These are phyloP conservation scores for Irpex sp. DNA, from an alignment of 1,284 basidiomycete species.

Conservation along the genomic window DNA sequence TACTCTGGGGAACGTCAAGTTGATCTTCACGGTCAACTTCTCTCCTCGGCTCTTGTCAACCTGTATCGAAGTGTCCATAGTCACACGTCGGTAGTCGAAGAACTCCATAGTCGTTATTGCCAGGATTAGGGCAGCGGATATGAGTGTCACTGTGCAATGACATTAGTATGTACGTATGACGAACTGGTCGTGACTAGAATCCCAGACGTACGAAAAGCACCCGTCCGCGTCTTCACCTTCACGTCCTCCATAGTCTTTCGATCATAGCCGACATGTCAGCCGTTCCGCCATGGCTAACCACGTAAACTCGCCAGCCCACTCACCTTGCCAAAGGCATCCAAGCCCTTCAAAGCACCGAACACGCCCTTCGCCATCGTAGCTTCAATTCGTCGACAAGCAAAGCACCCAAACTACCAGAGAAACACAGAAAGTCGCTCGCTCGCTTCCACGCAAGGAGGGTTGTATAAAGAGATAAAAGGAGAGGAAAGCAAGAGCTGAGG, in stretches of 20 bases:
- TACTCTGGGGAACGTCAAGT: conserved; percentile 94
- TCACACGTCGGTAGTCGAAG: conserved; percentile 89
- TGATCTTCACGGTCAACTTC: conserved; percentile 88
- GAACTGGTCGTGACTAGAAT: not conserved
- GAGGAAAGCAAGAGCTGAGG: conserved; percentile 4
- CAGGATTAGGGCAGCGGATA: conserved; percentile 90
- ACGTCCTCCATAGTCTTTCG: conserved; percentile 94
- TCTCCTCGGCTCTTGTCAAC: conserved; percentile 95
- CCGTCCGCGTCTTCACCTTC: conserved; percentile 94
- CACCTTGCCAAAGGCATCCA: conserved; percentile 99
- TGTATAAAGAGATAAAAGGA: conserved; percentile 26
- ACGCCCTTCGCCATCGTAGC: conserved; percentile 65
- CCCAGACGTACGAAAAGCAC: conserved; percentile 73
- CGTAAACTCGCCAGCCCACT: conserved; percentile 6
- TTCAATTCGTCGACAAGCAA: not conserved
- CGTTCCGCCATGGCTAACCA: conserved; percentile 3
- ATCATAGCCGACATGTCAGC: conserved; percentile 10
- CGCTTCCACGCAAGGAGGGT: conserved; percentile 18
- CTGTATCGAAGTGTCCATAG: conserved; percentile 84
- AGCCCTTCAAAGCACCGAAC: conserved; percentile 71
- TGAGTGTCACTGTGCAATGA: conserved; percentile 72
- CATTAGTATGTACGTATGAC: conserved; percentile 3
- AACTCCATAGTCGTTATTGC: conserved; percentile 93
- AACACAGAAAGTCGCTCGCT: not conserved
- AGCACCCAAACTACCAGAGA: conserved; percentile 3